phyloP scores from a whole-genome alignment of 495 filamentous ascomycete species.

The Lasiosphaeria miniovina region DNA sequence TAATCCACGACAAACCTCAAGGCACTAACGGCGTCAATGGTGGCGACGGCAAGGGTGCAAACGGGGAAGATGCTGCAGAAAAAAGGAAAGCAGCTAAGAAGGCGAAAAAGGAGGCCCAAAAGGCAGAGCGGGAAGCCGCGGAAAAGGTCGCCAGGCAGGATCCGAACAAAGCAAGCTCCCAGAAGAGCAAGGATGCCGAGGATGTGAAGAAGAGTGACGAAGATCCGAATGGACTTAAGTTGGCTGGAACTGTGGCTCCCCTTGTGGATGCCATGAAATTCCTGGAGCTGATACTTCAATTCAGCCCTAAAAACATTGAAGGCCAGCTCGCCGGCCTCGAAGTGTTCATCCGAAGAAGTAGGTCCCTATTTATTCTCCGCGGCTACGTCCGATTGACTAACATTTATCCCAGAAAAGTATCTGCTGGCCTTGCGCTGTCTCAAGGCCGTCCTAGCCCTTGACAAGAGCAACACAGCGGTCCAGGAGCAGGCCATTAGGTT shows the following conservation, averaged over 20 bases:
- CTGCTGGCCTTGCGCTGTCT: slow-evolving; percentile 83
- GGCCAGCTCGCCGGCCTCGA: slow-evolving; percentile 85
- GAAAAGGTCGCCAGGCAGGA: slow-evolving; percentile 71
- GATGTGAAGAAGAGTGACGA: slow-evolving; percentile 77
- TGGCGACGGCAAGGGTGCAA: slow-evolving; percentile 40
- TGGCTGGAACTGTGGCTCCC: slow-evolving; percentile 76
- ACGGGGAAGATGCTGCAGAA: slow-evolving; percentile 63
- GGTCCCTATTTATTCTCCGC: slow-evolving; percentile 31
- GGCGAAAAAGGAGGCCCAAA: slow-evolving; percentile 87
- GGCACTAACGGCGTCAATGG: slow-evolving; percentile 55
- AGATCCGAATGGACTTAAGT: slow-evolving; percentile 76
- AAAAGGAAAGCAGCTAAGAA: slow-evolving; percentile 94
- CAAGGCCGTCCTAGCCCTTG: slow-evolving; percentile 64
- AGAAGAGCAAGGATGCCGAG: slow-evolving; percentile 45
- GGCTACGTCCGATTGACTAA: slow-evolving; percentile 15
- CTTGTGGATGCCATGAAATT: slow-evolving; percentile 87
- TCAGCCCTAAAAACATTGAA: slow-evolving; percentile 76
- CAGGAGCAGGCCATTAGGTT: slow-evolving; percentile 74
- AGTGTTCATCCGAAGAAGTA: slow-evolving; percentile 76
- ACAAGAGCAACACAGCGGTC: slow-evolving; percentile 68
- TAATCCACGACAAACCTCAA: slow-evolving; percentile 72
- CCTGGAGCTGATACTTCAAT: slow-evolving; percentile 72
- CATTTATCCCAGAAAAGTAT: slow-evolving; percentile 63
- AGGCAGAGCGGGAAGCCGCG: slow-evolving; percentile 74
- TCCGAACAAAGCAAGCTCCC: slow-evolving; percentile 55